These are phyloP conservation scores for Cercospora beticola DNA, from an alignment of 2,329 filamentous ascomycete genomes.

Conservation along the genomic window DNA sequence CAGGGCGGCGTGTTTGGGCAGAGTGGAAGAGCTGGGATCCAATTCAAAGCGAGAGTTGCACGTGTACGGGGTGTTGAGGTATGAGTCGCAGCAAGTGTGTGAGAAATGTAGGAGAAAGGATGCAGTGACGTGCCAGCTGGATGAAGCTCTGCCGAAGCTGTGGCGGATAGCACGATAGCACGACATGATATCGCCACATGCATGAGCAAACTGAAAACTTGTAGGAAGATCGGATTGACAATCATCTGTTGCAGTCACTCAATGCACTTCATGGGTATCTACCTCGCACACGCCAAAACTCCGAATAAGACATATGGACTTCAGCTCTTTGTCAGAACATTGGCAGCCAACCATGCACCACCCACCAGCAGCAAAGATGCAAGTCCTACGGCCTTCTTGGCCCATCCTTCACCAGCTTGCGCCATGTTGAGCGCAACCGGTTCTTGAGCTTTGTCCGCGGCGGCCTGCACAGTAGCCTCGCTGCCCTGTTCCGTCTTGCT, in stretches of 20 bases:
- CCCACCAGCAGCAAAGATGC: conserved; percentile 42
- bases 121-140: conserved; percentile 1
- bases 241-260: background rate
- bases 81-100: background rate
- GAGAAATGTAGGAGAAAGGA: background rate
- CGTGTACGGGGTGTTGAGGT: background rate
- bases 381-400: conserved; percentile 43
- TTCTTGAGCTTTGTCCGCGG: background rate
- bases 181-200: background rate
- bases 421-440: conserved; percentile 33
- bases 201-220: background rate
- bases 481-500: conserved; percentile 8
- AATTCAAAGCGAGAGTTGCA: background rate
- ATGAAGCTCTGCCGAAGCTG: background rate
- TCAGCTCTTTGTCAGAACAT: conserved; percentile 19
- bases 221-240: background rate
- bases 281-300: background rate
- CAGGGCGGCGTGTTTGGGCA: background rate
- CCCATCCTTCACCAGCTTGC: conserved; percentile 41
- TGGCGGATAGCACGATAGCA: conserved; percentile 3
- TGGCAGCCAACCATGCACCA: conserved; percentile 42
- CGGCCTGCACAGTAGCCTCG: conserved; percentile 15
- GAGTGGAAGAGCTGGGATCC: background rate
- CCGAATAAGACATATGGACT: background rate
- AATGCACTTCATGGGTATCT: conserved; percentile 9